A percentile compares a stretch with the other conserved stretches of the same genome.
Evolutionary conservation across 345 rosid species (phyloP).

Genomic region (Abelmoschus esculentus): DNA sequence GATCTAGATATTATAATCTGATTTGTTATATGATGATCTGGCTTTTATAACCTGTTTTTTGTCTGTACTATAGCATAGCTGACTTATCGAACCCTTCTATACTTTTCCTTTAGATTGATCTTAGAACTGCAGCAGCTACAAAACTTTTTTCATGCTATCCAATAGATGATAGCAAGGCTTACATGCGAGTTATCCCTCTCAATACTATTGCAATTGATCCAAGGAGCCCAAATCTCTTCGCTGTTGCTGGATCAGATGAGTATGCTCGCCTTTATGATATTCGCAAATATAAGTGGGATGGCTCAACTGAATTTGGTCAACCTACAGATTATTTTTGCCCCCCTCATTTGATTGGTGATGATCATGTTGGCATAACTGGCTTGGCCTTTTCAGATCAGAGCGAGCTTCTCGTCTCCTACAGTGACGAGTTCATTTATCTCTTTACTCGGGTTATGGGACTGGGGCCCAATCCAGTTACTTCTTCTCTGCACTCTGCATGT

Average conservation of each 20-base stretch:
- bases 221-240: constrained; percentile 68
- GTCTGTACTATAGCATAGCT: not conserved
- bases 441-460: constrained; percentile 69
- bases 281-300: constrained; percentile 57
- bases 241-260: constrained; percentile 73
- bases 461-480: constrained; percentile 42
- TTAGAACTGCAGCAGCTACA: constrained; percentile 54
- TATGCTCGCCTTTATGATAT: constrained; percentile 78
- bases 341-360: constrained; percentile 53
- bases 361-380: constrained; percentile 66
- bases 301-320: constrained; percentile 43
- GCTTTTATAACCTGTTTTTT: not conserved
- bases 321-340: constrained; percentile 70
- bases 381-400: constrained; percentile 85
- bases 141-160: constrained; percentile 64
- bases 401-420: constrained; percentile 83
- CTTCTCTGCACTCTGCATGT: constrained; percentile 23
- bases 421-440: constrained; percentile 67
- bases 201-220: constrained; percentile 79
- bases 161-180: constrained; percentile 23
- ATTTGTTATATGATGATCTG: constrained; percentile 9
- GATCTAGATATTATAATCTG: not conserved
- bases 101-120: constrained; percentile 63
- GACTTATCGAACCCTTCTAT: constrained; percentile 4
- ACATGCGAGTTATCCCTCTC: constrained; percentile 34